A percentile compares a stretch with the other conserved stretches of the same genome.
These are phyloP conservation scores for Candida suzukii DNA, from an alignment of 805 yeast species.

Conservation along the genomic window DNA sequence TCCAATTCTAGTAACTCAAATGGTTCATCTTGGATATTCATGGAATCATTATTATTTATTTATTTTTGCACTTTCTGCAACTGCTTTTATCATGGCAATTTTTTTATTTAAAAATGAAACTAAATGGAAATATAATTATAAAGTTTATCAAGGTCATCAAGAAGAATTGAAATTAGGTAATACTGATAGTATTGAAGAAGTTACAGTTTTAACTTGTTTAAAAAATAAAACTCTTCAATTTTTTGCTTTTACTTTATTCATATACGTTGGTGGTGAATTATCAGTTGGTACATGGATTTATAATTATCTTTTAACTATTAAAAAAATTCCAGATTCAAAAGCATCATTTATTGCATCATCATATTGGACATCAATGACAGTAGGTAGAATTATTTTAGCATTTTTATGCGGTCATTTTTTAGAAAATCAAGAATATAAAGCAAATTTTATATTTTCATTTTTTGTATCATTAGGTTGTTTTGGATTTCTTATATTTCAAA, in stretches of 20 bases:
- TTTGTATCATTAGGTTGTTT: constrained; percentile 27
- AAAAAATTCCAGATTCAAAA: constrained; percentile 25
- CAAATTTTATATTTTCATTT: constrained; percentile 33
- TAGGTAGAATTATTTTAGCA: constrained; percentile 40
- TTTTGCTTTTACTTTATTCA: constrained; percentile 34
- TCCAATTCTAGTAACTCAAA: constrained; percentile 36
- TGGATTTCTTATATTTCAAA: constrained; percentile 24
- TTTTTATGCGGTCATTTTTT: constrained; percentile 39
- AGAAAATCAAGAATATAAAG: constrained; percentile 30
- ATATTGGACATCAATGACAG: constrained; percentile 45
- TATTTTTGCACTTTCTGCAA: constrained; percentile 22
- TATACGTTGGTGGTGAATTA: constrained; percentile 46
- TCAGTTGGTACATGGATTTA: constrained; percentile 49
- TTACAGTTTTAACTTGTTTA: constrained; percentile 15
- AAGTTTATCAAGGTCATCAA: background rate
- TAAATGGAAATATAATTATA: constrained; percentile 28
- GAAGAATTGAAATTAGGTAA: background rate
- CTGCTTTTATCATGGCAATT: constrained; percentile 18
- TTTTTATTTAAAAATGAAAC: constrained; percentile 36
- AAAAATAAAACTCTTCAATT: constrained; percentile 31
- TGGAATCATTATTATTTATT: constrained; percentile 44
- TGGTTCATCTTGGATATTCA: constrained; percentile 28
- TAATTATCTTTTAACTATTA: constrained; percentile 37
- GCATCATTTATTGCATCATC: constrained; percentile 42
- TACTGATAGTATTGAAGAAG: background rate